These are phyloP conservation scores for Cryptosporidium meleagridis DNA, from an alignment of 169 alveolate species.

Conservation along the genomic window DNA sequence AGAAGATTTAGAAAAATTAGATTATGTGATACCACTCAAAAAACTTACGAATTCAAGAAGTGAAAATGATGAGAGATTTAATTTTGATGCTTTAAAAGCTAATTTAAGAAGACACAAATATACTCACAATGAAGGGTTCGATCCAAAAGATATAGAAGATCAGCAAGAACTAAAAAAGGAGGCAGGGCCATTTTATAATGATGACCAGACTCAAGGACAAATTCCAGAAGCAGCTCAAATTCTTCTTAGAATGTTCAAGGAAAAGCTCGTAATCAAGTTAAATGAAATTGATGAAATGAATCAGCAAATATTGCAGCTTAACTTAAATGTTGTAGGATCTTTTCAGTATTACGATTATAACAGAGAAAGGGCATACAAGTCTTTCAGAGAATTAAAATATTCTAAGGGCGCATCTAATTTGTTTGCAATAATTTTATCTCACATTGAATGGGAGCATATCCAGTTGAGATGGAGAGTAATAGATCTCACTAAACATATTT, in stretches of 20 bases:
- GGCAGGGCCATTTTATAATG: conserved; percentile 19
- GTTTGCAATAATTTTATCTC: conserved; percentile 38
- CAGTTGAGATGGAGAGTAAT: conserved; percentile 59
- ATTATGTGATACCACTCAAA: conserved; percentile 20
- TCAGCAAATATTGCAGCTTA: conserved; percentile 27
- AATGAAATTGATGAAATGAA: conserved; percentile 50
- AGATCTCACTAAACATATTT: not conserved
- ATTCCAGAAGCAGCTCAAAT: conserved; percentile 49
- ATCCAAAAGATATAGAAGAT: conserved; percentile 15
- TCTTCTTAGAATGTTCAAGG: conserved; percentile 29
- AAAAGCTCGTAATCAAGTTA: conserved; percentile 10
- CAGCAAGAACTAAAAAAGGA: conserved; percentile 38
- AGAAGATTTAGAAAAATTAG: conserved; percentile 62
- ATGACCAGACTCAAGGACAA: conserved; percentile 42
- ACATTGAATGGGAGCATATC: conserved; percentile 68
- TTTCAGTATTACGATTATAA: conserved; percentile 54
- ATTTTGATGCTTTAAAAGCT: not conserved
- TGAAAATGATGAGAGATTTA: conserved; percentile 10
- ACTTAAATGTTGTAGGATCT: conserved; percentile 46
- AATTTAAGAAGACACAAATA: conserved; percentile 60
- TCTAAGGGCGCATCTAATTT: conserved; percentile 17
- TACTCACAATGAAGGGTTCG: conserved; percentile 34
- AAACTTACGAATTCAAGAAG: not conserved
- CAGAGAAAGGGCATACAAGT: conserved; percentile 49
- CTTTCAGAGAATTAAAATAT: conserved; percentile 15